Percentiles rank a stretch among this genome's conserved stretches.
These are phyloP conservation scores for Calonectria montana DNA, from an alignment of 2,329 filamentous ascomycete species.

Conservation along the genomic window DNA sequence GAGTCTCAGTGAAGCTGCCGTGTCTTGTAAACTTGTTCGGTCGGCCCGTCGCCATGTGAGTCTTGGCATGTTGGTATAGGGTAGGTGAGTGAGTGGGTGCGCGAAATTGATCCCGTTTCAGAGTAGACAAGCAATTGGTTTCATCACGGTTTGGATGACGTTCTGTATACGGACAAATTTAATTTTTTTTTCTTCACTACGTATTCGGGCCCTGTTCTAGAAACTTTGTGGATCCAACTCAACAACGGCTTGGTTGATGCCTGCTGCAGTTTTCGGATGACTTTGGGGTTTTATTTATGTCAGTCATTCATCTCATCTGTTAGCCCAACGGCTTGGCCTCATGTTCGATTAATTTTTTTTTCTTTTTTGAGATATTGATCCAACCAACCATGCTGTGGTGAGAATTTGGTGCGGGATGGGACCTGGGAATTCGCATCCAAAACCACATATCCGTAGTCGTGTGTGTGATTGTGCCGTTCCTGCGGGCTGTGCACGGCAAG, in stretches of 20 bases:
- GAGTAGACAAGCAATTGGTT: neutral
- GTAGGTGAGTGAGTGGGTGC: neutral
- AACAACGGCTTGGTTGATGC: neutral
- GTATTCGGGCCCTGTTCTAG: neutral
- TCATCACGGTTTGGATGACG: neutral
- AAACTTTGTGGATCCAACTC: neutral
- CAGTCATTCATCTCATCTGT: neutral
- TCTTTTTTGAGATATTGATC: neutral
- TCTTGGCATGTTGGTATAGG: neutral
- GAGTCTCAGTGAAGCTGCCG: neutral
- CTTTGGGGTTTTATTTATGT: neutral
- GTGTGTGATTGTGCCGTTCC: neutral
- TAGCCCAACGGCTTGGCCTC: neutral
- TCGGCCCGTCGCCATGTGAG: neutral
- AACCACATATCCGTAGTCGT: neutral
- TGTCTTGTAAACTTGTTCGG: neutral
- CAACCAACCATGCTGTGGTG: neutral
- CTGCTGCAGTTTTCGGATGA: neutral
- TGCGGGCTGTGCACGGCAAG: slow-evolving; percentile 16
- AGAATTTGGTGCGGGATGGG: neutral
- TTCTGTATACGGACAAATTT: neutral
- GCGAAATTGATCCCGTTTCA: neutral
- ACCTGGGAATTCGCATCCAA: neutral
- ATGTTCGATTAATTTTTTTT: too few species aligned
- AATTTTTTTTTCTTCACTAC: too few species aligned